A percentile compares a stretch with the other conserved stretches of the same genome.
These are phyloP conservation scores for Fusarium algeriense DNA, from an alignment of 2,329 filamentous ascomycete species.

Conservation along the genomic window DNA sequence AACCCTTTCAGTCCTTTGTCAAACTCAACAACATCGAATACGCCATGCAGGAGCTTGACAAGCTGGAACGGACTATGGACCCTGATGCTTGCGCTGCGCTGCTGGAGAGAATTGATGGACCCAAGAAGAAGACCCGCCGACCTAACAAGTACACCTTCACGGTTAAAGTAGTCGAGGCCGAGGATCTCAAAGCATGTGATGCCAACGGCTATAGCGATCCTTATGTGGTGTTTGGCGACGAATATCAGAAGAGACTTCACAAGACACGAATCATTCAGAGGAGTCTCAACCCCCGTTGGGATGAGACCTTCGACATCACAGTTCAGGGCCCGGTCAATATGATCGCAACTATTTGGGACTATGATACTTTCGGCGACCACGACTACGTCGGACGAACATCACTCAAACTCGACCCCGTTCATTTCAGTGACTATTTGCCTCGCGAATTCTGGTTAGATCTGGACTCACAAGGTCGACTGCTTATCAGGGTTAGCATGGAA, in stretches of 20 bases:
- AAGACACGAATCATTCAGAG: slow-evolving; percentile 94
- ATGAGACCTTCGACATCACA: slow-evolving; percentile 96
- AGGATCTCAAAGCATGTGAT: slow-evolving; percentile 98
- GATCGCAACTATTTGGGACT: slow-evolving; percentile 98
- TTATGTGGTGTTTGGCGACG: slow-evolving; percentile 95
- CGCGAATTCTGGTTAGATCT: slow-evolving; percentile 98
- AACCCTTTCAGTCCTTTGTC: slow-evolving; percentile 80
- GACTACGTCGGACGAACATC: slow-evolving; percentile 98
- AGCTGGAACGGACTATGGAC: slow-evolving; percentile 88
- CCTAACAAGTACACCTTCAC: slow-evolving; percentile 96
- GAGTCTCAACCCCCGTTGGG: slow-evolving; percentile 94
- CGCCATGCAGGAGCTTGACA: slow-evolving; percentile 91
- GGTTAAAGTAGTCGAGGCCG: slow-evolving; percentile 97
- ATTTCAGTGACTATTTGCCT: slow-evolving; percentile 96
- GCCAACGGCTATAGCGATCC: slow-evolving; percentile 94
- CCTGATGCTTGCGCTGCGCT: slow-evolving; percentile 90
- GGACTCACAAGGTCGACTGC: slow-evolving; percentile 90
- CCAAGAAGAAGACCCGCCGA: slow-evolving; percentile 72
- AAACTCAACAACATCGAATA: slow-evolving; percentile 99
- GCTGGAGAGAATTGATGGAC: slow-evolving; percentile 79
- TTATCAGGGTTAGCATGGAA: slow-evolving; percentile 97
- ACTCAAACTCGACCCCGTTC: slow-evolving; percentile 95
- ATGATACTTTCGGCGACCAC: slow-evolving; percentile 96
- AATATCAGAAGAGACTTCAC: slow-evolving; percentile 95
- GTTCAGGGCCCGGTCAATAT: slow-evolving; percentile 92